Evolutionary conservation across 768 basidiomycete species (phyloP), one percentile per base, ranked within the genome.

Genomic region (Suillus lakei): DNA sequence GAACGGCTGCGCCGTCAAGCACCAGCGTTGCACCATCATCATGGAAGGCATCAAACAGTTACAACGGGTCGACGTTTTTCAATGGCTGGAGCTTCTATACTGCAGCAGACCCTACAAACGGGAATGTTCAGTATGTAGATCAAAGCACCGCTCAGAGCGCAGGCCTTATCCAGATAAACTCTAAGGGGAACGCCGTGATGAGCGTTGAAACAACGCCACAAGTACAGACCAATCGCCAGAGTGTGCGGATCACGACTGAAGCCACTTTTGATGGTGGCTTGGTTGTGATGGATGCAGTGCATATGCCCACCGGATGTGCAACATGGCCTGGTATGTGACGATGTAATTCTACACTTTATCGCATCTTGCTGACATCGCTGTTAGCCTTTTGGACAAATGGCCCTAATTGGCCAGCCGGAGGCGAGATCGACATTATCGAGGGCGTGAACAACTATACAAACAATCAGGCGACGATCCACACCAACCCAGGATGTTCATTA

Each of bases 261-360:
- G 75, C 80, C 60, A 76, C 79, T 3, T 91, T 86, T 71, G 91
- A 85, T 39, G 86, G 87, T 9, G 89, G 85, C 43, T 81, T 98
- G 41, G 82, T 95, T 67, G 81, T 96, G 54, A 84, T 96, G 83
- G 94, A 96, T 77, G 86, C 93, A 30, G 83, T 88, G 30, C 95
- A 97, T 74, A 94, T 96, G 90, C 95, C 95, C 9, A 88, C 89
- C 0, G 95, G 95, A 16, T 96, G 95, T 76, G 95, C 89, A 43
- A 89, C 89, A 30, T 95, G 93, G 94, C 93, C 92, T 64, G 83
- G 80, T 81, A 64, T 46, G 69, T 70, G 28, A 18, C 13, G 7
- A 26, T 36, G 41, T 23, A 61, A 60, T 34, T 28, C 26, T 50
- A 46, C 26, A 23, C 60, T 41, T 28, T 26, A 5, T 28, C 2